Evolutionary conservation across 179 eudicot genomes (phyloP).

Genomic region (Silene vulgaris): DNA sequence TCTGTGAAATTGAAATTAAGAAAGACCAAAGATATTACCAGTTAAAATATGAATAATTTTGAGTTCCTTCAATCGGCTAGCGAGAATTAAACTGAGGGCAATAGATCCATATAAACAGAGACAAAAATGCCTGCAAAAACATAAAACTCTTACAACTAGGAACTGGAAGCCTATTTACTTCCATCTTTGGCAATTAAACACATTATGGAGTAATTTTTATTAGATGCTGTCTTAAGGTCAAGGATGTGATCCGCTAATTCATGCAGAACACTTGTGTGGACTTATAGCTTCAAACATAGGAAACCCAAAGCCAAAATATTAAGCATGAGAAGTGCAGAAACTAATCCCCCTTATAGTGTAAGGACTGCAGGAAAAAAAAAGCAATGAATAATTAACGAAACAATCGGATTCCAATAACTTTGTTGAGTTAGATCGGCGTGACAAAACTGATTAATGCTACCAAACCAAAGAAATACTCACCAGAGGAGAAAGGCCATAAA

Average conservation of each 20-base stretch:
- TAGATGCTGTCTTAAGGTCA: conserved; percentile 1
- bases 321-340: background rate
- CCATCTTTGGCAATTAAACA: background rate
- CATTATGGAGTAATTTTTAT: background rate
- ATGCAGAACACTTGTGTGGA: background rate
- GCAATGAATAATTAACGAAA: background rate
- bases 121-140: conserved; percentile 77
- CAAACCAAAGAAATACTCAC: conserved; percentile 42
- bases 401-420: background rate
- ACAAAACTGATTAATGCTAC: background rate
- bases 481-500: conserved; percentile 86
- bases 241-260: background rate
- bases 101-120: conserved; percentile 81
- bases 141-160: conserved; percentile 15
- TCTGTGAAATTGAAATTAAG: background rate
- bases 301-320: background rate
- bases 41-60: conserved; percentile 65
- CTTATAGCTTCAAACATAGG: background rate
- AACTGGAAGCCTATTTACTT: conserved; percentile 4
- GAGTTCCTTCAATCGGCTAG: conserved; percentile 77
- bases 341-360: background rate
- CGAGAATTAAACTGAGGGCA: conserved; percentile 72
- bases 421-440: background rate
- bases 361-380: background rate
- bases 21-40: conserved; percentile 36